A percentile compares a stretch with the other conserved stretches of the same genome.
These are phyloP conservation scores for Phialocephala sp. DNA, from an alignment of 2,329 filamentous ascomycete species.

Conservation along the genomic window DNA sequence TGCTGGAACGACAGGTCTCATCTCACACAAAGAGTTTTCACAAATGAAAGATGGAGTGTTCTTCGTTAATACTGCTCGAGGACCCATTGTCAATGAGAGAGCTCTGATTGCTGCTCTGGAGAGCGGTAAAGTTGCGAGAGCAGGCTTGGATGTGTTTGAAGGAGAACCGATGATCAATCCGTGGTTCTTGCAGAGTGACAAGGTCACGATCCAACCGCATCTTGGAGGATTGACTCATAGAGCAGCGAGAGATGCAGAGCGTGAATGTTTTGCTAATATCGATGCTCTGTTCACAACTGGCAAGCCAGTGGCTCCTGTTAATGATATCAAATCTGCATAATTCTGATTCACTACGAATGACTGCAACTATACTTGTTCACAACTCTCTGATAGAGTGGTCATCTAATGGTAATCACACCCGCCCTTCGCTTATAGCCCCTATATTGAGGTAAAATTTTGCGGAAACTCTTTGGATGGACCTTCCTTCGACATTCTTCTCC, in stretches of 20 bases:
- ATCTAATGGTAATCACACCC: too few relatives aligned
- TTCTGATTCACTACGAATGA: background rate
- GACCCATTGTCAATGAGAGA: conserved; percentile 78
- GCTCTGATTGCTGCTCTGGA: conserved; percentile 76
- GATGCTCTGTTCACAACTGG: conserved; percentile 16
- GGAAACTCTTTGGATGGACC: background rate
- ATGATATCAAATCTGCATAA: conserved; percentile 21
- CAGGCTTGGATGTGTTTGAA: conserved; percentile 80
- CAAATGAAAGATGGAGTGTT: conserved; percentile 80
- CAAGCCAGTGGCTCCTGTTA: conserved; percentile 26
- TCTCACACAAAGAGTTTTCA: conserved; percentile 69
- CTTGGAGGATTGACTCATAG: conserved; percentile 52
- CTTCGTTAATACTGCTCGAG: conserved; percentile 80
- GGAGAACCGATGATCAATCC: conserved; percentile 73
- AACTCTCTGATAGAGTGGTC: background rate
- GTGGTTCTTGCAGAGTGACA: conserved; percentile 61
- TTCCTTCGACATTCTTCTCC: background rate
- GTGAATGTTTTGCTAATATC: conserved; percentile 30
- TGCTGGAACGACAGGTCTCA: conserved; percentile 71
- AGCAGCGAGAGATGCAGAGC: conserved; percentile 21
- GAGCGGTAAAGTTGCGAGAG: conserved; percentile 71
- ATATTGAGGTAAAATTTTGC: too few relatives aligned
- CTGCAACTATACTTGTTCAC: background rate
- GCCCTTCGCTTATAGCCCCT: too few relatives aligned
- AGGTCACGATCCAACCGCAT: conserved; percentile 70